These are phyloP conservation scores for Berkeleyomyces basicola DNA, from an alignment of 2,329 filamentous ascomycete species.

Conservation along the genomic window DNA sequence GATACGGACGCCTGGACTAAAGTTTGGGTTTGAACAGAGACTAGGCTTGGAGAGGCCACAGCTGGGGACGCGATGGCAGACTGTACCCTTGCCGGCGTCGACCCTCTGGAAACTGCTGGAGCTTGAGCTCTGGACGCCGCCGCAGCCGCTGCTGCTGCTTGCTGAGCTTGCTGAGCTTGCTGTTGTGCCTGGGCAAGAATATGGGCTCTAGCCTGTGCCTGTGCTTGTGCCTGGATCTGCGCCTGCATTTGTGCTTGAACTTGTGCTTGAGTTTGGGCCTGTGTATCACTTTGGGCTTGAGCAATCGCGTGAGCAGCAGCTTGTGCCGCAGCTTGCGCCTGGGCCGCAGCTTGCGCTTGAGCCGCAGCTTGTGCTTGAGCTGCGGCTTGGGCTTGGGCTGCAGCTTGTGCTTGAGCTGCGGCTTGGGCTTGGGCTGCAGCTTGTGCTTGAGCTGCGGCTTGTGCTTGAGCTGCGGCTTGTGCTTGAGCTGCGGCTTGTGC, in stretches of 20 bases:
- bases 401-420: background rate
- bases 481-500: slow-evolving; percentile 14
- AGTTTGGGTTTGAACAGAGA: background rate
- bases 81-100: background rate
- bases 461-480: slow-evolving; percentile 14
- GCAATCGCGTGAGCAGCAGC: background rate
- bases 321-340: background rate
- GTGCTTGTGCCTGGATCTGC: slow-evolving; percentile 13
- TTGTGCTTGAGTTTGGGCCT: background rate
- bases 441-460: slow-evolving; percentile 8
- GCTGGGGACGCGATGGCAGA: background rate
- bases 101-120: background rate
- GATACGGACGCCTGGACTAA: background rate
- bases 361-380: slow-evolving; percentile 15
- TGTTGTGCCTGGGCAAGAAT: background rate
- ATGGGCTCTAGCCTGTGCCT: slow-evolving; percentile 13
- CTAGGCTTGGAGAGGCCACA: background rate
- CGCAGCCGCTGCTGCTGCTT: slow-evolving; percentile 14
- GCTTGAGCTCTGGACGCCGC: background rate
- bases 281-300: background rate
- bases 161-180: slow-evolving; percentile 16
- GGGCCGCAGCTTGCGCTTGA: background rate
- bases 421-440: background rate
- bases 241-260: background rate
- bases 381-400: slow-evolving; percentile 1